A percentile compares a stretch with the other conserved stretches of the same genome.
Evolutionary conservation across 768 basidiomycete species (phyloP).

Genomic region (Rhodotorula sphaerocarpa): DNA sequence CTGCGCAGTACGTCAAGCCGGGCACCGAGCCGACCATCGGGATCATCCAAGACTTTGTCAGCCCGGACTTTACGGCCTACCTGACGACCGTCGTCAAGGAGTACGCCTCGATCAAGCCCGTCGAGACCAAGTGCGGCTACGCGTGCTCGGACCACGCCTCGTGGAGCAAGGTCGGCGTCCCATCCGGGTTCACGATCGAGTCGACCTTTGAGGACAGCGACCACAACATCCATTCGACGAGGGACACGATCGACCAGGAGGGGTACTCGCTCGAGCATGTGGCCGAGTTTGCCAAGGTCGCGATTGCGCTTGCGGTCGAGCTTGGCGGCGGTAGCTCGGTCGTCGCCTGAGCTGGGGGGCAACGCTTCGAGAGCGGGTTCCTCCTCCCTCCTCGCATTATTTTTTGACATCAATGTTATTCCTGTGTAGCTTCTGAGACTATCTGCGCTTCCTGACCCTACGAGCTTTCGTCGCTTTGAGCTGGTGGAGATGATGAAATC

Average conservation of each 20-base stretch:
- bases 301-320: constrained; percentile 39
- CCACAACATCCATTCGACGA: constrained; percentile 34
- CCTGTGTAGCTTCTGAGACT: too few relatives aligned
- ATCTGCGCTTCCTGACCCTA: too few relatives aligned
- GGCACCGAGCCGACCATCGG: constrained; percentile 39
- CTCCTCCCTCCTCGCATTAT: too few relatives aligned
- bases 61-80: constrained; percentile 31
- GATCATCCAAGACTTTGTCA: constrained; percentile 40
- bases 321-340: constrained; percentile 22
- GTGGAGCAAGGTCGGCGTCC: constrained; percentile 36
- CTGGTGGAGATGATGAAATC: too few relatives aligned
- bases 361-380: too few relatives aligned
- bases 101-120: constrained; percentile 18
- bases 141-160: constrained; percentile 37
- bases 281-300: constrained; percentile 38
- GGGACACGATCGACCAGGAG: constrained; percentile 27
- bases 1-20: constrained; percentile 36
- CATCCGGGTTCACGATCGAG: constrained; percentile 35
- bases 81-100: constrained; percentile 28
- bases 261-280: constrained; percentile 41
- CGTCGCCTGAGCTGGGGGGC: background rate
- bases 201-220: constrained; percentile 17
- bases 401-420: too few relatives aligned
- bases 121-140: constrained; percentile 36
- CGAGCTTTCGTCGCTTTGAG: too few relatives aligned